Conservation (phyloP, 768 basidiomycete genomes). For the Russula ochroleuca region DNA sequence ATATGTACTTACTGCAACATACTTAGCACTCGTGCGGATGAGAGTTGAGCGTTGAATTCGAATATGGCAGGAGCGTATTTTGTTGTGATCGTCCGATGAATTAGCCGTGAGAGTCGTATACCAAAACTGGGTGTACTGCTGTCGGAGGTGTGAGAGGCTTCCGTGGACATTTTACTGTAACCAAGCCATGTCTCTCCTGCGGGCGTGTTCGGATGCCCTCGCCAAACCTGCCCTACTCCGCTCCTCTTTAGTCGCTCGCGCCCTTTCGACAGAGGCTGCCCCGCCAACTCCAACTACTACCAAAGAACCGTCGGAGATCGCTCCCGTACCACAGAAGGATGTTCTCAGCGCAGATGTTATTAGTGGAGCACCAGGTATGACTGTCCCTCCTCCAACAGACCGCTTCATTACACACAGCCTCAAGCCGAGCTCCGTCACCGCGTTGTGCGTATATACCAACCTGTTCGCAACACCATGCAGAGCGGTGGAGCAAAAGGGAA, state of each 20-base stretch:
- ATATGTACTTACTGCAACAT: neutral
- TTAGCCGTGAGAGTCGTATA: slow-evolving; percentile 5
- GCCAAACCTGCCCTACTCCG: slow-evolving; percentile 28
- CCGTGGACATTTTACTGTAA: neutral
- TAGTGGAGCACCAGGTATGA: slow-evolving; percentile 81
- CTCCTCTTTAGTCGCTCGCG: slow-evolving; percentile 15
- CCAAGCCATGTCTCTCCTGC: slow-evolving; percentile 49
- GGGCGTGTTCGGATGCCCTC: slow-evolving; percentile 36
- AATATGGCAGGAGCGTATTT: too few species aligned
- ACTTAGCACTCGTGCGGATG: neutral
- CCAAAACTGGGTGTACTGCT: neutral
- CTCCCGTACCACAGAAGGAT: slow-evolving; percentile 47
- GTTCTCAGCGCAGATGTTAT: slow-evolving; percentile 75
- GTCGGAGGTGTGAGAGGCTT: neutral
- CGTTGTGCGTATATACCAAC: slow-evolving; percentile 86
- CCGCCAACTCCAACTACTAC: slow-evolving; percentile 31
- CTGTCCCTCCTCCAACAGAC: neutral
- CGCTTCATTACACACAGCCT: slow-evolving; percentile 1
- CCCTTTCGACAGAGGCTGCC: slow-evolving; percentile 29
- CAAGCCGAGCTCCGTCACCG: slow-evolving; percentile 82
- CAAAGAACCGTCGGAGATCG: slow-evolving; percentile 39
- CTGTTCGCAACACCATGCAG: slow-evolving; percentile 92
- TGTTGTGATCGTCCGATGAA: too few species aligned
- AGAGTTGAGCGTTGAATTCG: too few species aligned
- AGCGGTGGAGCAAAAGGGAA: slow-evolving; percentile 81